phyloP scores from a whole-genome alignment of 108 stramenopile genomes.

The Skeletonema grethae region DNA sequence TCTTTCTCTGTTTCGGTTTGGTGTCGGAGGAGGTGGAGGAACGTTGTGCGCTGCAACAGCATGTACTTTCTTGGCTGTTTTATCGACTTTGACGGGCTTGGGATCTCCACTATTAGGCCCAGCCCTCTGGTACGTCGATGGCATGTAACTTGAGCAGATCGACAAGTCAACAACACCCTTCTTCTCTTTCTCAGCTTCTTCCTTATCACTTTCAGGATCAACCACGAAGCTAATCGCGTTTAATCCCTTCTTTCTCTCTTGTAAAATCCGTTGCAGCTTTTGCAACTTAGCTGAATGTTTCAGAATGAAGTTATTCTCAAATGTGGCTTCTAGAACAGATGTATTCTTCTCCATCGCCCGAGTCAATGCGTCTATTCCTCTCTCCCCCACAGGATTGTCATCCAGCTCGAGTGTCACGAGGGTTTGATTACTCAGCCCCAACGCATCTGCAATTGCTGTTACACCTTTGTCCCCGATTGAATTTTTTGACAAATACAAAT shows the following conservation, averaged over 20 bases:
- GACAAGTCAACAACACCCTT: slow-evolving; percentile 34
- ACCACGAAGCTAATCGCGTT: slow-evolving; percentile 44
- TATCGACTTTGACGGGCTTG: neutral
- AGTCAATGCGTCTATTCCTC: slow-evolving; percentile 54
- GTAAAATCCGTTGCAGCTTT: slow-evolving; percentile 16
- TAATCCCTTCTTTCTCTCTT: slow-evolving; percentile 27
- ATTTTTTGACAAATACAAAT: slow-evolving; percentile 43
- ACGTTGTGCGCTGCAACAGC: neutral
- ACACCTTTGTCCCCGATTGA: slow-evolving; percentile 36
- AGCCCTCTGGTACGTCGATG: slow-evolving; percentile 30
- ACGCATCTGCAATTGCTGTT: slow-evolving; percentile 24
- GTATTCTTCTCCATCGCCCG: slow-evolving; percentile 49
- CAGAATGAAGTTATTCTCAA: slow-evolving; percentile 35
- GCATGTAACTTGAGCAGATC: slow-evolving; percentile 43
- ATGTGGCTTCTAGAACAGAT: slow-evolving; percentile 40
- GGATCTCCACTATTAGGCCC: slow-evolving; percentile 14
- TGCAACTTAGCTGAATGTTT: slow-evolving; percentile 2
- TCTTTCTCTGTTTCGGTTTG: neutral
- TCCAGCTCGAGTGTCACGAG: slow-evolving; percentile 43
- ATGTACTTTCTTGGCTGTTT: neutral
- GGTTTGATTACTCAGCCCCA: slow-evolving; percentile 38
- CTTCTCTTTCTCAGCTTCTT: neutral
- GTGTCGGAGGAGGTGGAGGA: neutral
- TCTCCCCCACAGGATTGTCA: slow-evolving; percentile 42
- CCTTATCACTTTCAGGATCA: slow-evolving; percentile 18